phyloP scores from a whole-genome alignment of 306 rosid species.

The Abrus precatorius region DNA sequence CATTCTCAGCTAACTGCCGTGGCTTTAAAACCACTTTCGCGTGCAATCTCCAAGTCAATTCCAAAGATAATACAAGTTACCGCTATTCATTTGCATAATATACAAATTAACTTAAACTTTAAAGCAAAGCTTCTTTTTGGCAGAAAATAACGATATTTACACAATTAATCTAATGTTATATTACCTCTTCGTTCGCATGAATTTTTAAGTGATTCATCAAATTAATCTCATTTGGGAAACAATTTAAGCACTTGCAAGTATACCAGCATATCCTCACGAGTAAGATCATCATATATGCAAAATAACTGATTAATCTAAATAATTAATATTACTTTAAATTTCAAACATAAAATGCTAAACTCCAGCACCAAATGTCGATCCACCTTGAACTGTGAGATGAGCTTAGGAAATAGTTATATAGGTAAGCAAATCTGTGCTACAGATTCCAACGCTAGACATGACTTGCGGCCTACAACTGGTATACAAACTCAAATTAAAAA shows the following conservation, averaged over 20 bases:
- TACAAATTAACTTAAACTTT: not conserved
- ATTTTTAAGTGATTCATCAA: not conserved
- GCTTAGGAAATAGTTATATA: not conserved
- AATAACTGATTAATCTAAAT: not conserved
- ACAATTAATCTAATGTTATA: not conserved
- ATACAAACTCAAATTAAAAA: slow-evolving; percentile 4
- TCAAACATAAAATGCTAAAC: not conserved
- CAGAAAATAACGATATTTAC: not conserved
- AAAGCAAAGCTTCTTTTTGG: not conserved
- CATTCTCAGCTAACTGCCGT: not conserved
- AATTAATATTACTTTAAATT: not conserved
- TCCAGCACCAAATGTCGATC: not conserved
- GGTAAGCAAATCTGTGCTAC: not conserved
- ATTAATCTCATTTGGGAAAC: not conserved
- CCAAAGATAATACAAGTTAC: not conserved
- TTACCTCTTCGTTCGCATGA: not conserved
- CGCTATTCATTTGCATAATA: not conserved
- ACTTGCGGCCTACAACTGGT: not conserved
- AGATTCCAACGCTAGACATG: not conserved
- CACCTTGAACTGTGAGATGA: not conserved
- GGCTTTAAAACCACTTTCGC: not conserved
- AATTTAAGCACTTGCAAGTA: not conserved
- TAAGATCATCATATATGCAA: not conserved
- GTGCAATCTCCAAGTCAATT: not conserved
- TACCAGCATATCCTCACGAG: not conserved